Evolutionary conservation across 2,329 filamentous ascomycete genomes (phyloP), one percentile per base, ranked within the genome.

Genomic region (Penicillium hesseltinei): DNA sequence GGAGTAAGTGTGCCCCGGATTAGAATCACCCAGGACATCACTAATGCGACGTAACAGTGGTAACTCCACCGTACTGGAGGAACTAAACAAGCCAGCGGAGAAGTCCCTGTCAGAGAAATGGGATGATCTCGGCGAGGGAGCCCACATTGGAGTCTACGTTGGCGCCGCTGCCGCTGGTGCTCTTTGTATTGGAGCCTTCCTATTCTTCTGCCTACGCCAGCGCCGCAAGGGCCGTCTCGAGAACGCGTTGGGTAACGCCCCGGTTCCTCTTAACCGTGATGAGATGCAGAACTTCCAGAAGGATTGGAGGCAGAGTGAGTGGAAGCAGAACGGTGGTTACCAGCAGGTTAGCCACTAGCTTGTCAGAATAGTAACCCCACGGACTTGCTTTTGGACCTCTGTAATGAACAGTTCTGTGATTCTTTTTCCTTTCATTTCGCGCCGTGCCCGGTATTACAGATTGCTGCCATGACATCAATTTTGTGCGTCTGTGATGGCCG

Each of bases 41-140:
- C 54, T 65, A 45, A 67, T 48, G 19, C 0, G 23, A 46, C 4
- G 3, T 39, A 81, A 17, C 67, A 85, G 94, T 53, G 90, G 95
- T 65, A 85, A 85, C 63, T 76, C 77, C 8, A 79, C 83, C 5
- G 81, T 90, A 51, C 60, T 61, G 13, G 55, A 68, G 1, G 66
- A 74, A 49, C 60, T 77, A 40, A 71, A 73, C 66, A 73, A 76
- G 47, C 64, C 70, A 15, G 69, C 69, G 23, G 33, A 63, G 36
- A 69, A 77, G 62, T 66, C 73, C 3, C 27, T 77, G 11, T 50
- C 73, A 15, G 68, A 78, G 58, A 78, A 75, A 61, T 80, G 77
- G 77, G 69, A 66, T 25, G 70, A 76, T 21, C 73, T 84, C 1
- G 73, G 78, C 2, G 62, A 69, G 0, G 77, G 72, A 17, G 79